Base-by-base conservation (phyloP, 306 rosid species). In the Quercus aquifolioides region DNA sequence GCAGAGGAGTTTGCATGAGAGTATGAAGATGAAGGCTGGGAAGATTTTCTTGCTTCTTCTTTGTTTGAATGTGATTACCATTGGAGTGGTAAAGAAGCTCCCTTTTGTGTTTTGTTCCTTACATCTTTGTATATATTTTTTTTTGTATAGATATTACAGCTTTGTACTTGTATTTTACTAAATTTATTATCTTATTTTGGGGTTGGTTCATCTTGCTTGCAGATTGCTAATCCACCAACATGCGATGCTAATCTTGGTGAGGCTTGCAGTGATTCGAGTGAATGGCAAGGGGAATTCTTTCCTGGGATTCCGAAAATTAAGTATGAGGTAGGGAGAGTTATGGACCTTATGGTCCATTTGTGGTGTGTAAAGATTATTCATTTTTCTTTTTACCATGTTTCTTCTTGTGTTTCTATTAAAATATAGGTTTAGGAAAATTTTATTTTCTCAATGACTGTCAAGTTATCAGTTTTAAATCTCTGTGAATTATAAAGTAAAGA, bases 271-370 rank as follows among this genome's bases (percentile, higher is more conserved):
- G 95, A 76, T 88, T 76, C 92, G 51, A 92, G 83, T 43, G 90
- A 77, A 26, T 95, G 98, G 98, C 78, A 90, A 80, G 98, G 94
- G 69, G 98, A 92, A 15, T 95, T 92, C 86, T 95, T 93, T 76
- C 93, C 94, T 33, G 96, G 65, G 72, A 89, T 95, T 82, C 78
- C 93, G 55, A 86, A 85, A 72, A 87, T 91, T 83, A 89, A 92
- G 76, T 95, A 89, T 78, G 97, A 92, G 99, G 98, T 92, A 76
- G 4, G 25, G 25, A 25, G 73, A 35, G 28, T 56, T 51, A 12
- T 60, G 43, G 28, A 55, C 18, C 8, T 3, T 35, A 74, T 35
- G 6, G 74, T 38, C 56, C 5, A 21, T 5, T 30, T 21, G 69
- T 46, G 21, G 21, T 4, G 21, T 8, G 31, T 63, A 49, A 30